These are phyloP conservation scores for Fonsecaea multimorphosa DNA, from an alignment of 2,329 filamentous ascomycete species.

Conservation along the genomic window DNA sequence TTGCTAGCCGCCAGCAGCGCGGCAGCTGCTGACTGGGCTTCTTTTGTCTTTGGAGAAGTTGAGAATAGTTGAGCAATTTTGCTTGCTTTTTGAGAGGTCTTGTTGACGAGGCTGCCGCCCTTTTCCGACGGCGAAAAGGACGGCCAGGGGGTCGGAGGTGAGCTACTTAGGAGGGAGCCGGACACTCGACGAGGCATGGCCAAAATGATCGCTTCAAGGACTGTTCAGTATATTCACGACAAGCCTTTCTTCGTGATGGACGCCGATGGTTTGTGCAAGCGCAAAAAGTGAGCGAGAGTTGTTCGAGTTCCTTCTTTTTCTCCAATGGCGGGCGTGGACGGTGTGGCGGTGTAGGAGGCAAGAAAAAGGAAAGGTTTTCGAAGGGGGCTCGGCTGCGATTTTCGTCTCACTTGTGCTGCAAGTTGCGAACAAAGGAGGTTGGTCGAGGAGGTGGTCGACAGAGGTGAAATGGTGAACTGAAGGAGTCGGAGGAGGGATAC, in stretches of 20 bases:
- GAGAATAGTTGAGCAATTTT: slow-evolving; percentile 84
- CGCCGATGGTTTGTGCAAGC: slow-evolving; percentile 12
- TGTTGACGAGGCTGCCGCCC: slow-evolving; percentile 55
- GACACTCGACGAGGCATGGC: slow-evolving; percentile 69
- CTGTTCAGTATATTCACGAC: neutral
- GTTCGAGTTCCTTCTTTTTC: slow-evolving; percentile 8
- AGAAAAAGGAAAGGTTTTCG: slow-evolving; percentile 15
- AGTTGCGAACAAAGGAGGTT: slow-evolving; percentile 4
- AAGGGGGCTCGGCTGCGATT: neutral
- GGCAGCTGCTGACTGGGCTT: slow-evolving; percentile 58
- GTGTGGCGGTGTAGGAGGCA: slow-evolving; percentile 32
- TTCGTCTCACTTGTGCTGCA: neutral
- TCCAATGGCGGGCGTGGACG: slow-evolving; percentile 13
- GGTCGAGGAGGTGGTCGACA: slow-evolving; percentile 5
- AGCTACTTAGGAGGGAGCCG: slow-evolving; percentile 63
- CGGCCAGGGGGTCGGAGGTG: slow-evolving; percentile 55
- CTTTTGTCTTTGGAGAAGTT: slow-evolving; percentile 75
- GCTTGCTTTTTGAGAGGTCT: slow-evolving; percentile 68
- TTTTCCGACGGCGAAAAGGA: slow-evolving; percentile 59
- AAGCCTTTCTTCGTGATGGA: slow-evolving; percentile 10
- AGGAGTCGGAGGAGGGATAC: slow-evolving; percentile 5
- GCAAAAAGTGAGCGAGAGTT: neutral
- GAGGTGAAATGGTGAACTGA: slow-evolving; percentile 4
- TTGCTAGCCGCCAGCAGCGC: slow-evolving; percentile 72
- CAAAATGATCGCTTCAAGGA: slow-evolving; percentile 16